Conservation (phyloP, 2,329 filamentous ascomycete species). For the Sarocladiaceae sp. region DNA sequence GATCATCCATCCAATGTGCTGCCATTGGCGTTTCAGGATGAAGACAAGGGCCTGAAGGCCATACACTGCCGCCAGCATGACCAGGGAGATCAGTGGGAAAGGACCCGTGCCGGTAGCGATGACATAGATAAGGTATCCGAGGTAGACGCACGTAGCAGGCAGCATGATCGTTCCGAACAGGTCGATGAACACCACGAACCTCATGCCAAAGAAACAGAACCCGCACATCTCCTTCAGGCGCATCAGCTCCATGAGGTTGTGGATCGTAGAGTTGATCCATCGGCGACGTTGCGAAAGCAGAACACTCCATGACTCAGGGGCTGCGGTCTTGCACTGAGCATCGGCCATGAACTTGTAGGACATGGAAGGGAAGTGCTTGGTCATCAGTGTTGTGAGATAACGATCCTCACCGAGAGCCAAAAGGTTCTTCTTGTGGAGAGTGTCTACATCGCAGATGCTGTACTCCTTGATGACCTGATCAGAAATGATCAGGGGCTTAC, state of each 20-base stretch:
- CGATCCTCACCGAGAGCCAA: constrained; percentile 93
- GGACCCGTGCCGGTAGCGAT: constrained; percentile 63
- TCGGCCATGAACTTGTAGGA: constrained; percentile 93
- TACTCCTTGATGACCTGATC: constrained; percentile 86
- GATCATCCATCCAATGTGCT: constrained; percentile 98
- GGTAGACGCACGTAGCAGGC: constrained; percentile 79
- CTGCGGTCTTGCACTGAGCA: constrained; percentile 88
- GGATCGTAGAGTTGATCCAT: constrained; percentile 99
- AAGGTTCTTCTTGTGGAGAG: constrained; percentile 93
- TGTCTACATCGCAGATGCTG: constrained; percentile 82
- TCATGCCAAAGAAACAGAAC: constrained; percentile 98
- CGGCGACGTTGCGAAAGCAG: constrained; percentile 94
- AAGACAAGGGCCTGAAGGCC: constrained; percentile 95
- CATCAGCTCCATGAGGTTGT: constrained; percentile 89
- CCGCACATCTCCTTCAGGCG: constrained; percentile 90
- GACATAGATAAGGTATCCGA: constrained; percentile 80
- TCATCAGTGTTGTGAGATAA: constrained; percentile 95
- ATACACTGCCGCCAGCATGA: constrained; percentile 86
- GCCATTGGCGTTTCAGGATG: constrained; percentile 94
- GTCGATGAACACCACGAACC: constrained; percentile 93
- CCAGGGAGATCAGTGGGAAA: constrained; percentile 80
- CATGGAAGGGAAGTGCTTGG: constrained; percentile 93
- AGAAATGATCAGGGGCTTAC: constrained; percentile 88
- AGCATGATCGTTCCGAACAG: constrained; percentile 88
- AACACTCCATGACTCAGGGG: constrained; percentile 89